These are phyloP conservation scores for Oryza officinalis DNA, from an alignment of 176 grass and related monocot genomes.

Conservation along the genomic window DNA sequence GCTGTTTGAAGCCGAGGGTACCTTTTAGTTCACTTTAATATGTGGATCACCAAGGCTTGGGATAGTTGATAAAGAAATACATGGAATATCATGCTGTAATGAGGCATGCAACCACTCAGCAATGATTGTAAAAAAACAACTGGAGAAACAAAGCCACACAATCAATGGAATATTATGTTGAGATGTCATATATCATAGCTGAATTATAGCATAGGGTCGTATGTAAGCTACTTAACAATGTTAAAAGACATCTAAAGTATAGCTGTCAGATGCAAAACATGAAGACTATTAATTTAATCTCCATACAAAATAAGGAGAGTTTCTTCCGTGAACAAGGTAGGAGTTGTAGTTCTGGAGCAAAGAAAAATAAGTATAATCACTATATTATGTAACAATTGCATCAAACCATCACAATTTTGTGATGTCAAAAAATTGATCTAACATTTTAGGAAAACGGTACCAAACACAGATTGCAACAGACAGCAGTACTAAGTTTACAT, in stretches of 20 bases:
- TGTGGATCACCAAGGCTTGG: neutral
- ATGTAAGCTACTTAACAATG: neutral
- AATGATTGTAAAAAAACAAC: neutral
- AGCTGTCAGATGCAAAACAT: neutral
- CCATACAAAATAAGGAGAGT: neutral
- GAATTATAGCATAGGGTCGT: neutral
- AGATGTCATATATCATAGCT: neutral
- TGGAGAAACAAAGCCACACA: neutral
- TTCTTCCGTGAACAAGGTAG: neutral
- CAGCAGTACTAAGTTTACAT: slow-evolving; percentile 9
- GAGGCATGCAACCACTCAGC: neutral
- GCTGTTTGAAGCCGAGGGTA: neutral
- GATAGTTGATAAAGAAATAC: neutral
- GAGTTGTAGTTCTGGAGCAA: neutral
- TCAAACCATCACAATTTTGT: neutral
- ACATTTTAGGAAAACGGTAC: neutral
- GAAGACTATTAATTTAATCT: neutral
- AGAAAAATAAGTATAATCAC: neutral
- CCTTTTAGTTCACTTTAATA: neutral
- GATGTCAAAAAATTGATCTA: neutral
- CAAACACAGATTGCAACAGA: slow-evolving; percentile 11
- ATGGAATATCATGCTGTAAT: neutral
- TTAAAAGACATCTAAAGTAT: neutral
- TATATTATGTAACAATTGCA: neutral
- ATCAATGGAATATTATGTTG: neutral